Base-by-base conservation (phyloP, 176 grass and related monocot genomes). In the Carex kokanica region DNA sequence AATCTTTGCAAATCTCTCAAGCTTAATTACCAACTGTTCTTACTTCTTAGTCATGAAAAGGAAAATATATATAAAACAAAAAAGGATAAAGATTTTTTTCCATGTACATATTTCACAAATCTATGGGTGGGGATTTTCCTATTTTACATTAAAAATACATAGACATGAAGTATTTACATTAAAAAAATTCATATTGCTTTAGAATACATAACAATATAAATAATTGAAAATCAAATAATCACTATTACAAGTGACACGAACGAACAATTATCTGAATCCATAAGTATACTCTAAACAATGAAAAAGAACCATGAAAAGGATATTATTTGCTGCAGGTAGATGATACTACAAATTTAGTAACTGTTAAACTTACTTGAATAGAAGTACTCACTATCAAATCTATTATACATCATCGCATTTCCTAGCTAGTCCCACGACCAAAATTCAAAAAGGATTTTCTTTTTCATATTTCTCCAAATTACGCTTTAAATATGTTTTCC, bases 401-500 rank as follows among this genome's bases (percentile, higher is more conserved):
- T 54, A 55, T 27, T 15, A 66, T 85, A 85, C 84, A 72, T 83
- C 51, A 84, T 86, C 86, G 73, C 56, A 87, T 82, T 89, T 74
- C 63, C 87, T 91, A 91, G 29, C 83, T 90, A 93, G 60, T 52
- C 54, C 65, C 71, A 51, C 70, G 18, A 8, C 15, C 14, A 83
- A 85, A 90, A 78, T 58, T 78, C 72, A 29, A 9, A 9, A 53
- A 21, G 85, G 60, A n/a, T 27, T 60, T 59, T 57, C 16, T 5
- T 21, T 87, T 65, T 61, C 3, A 70, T 60, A 29, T 56, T 27
- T n/a, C 81, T 81, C 15, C 74, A 25, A 17, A 31, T 61, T 69
- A 20, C 36, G 59, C 54, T 51, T 92, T 61, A 99, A 29, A 95
- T 87, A 56, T 99, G 86, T 79, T 99, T 95, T 49, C 97, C 97